Conservation (phyloP, 2,329 filamentous ascomycete species). For the Claviceps spartinae region DNA sequence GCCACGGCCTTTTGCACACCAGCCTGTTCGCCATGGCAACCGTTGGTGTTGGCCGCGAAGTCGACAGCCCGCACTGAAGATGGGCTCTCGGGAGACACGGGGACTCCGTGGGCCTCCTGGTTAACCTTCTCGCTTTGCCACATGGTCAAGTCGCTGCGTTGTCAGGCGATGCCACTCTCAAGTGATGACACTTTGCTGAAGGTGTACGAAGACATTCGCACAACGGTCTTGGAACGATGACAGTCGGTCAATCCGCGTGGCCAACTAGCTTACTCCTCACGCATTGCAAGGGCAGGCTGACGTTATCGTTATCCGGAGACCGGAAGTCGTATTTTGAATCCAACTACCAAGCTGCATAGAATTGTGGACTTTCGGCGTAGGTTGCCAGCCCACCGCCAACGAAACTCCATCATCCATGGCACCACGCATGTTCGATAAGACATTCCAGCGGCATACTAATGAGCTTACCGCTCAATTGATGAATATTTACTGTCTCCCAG, state of each 20-base stretch:
- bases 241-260: neutral
- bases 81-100: neutral
- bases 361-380: neutral
- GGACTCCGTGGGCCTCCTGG: neutral
- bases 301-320: neutral
- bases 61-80: neutral
- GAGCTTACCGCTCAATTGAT: neutral
- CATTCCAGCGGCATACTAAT: neutral
- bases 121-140: neutral
- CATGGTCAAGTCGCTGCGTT: neutral
- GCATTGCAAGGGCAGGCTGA: neutral
- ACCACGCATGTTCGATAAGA: neutral
- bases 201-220: neutral
- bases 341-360: neutral
- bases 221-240: neutral
- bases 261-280: neutral
- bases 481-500: neutral
- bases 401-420: neutral
- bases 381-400: neutral
- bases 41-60: constrained; percentile 5
- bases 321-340: neutral
- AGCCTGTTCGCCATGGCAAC: neutral
- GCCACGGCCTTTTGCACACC: constrained; percentile 8
- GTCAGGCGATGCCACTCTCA: no score
- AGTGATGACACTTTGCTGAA: neutral